Base-by-base conservation (phyloP, 169 alveolate genomes). In the Plasmodium inui region DNA sequence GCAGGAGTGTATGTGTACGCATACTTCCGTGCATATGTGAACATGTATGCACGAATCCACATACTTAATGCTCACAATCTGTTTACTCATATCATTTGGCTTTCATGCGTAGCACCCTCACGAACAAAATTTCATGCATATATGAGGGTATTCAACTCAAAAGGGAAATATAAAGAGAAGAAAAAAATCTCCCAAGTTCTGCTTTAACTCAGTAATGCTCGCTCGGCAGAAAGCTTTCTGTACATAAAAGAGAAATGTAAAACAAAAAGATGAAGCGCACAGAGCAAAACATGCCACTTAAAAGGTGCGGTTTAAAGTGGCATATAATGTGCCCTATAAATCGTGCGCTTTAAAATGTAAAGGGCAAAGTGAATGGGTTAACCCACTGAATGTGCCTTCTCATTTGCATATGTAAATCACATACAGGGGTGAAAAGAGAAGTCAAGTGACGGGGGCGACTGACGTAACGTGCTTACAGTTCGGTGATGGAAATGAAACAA, bases 121-220 rank as follows among this genome's bases (percentile, higher is more conserved):
- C 17, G 32, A 67, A 67, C 17, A 26, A 57, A 57, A 28, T 82
- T 61, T 28, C 67, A 26, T 50, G n/a, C 39, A 19, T 22, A 10
- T 26, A 10, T 28, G 19, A 9, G 72, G 57, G 71, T 26, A 53
- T 82, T 82, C 28, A 82, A 55, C 90, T 82, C 67, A 82, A 82
- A 57, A 10, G 76, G 76, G 76, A 67, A 67, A 67, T 10, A 7
- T 22, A n/a, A 53, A 57, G 32, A 55, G 14, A 22, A 46, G 12
- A 81, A 82, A 82, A 82, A 55, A 57, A 44, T 3, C 2, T 82
- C 37, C 46, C n/a, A 32, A 55, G 71, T 53, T 53, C 74, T 19
- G 44, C 10, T 32, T 83, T 83, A 83, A 53, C 92, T 70, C 80
- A 67, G 30, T 83, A 83, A 37, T 39, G 22, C 28, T 22, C 39